Percentiles rank a stretch among this genome's conserved stretches.
Conservation (phyloP, 345 rosid genomes). For the Theobroma cacao region DNA sequence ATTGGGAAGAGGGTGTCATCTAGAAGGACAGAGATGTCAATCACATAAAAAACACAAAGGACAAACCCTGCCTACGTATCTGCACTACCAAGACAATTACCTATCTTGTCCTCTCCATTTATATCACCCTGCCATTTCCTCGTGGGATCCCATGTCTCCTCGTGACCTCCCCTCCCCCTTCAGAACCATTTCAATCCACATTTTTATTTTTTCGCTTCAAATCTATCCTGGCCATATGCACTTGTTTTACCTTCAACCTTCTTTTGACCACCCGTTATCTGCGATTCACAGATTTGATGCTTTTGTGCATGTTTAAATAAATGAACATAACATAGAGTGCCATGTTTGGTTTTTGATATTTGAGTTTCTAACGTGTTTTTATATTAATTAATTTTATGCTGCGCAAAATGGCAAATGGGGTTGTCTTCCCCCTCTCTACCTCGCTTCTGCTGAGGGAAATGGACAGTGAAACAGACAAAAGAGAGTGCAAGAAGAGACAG, state of each 20-base stretch:
- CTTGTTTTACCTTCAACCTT: not conserved
- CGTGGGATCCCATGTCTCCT: constrained; percentile 39
- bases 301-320: not conserved
- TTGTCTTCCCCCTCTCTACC: not conserved
- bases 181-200: not conserved
- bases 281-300: not conserved
- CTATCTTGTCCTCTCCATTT: constrained; percentile 35
- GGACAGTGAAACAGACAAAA: constrained; percentile 45
- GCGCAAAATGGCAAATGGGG: not conserved
- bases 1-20: not conserved
- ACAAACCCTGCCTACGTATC: constrained; percentile 19
- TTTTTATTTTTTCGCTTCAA: not conserved
- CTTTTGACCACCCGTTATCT: constrained; percentile 1
- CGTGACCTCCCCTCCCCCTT: constrained; percentile 21
- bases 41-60: constrained; percentile 11
- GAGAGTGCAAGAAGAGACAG: constrained; percentile 51
- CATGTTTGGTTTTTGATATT: not conserved
- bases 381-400: not conserved
- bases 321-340: not conserved
- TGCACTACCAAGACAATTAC: constrained; percentile 24
- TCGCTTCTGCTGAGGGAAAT: constrained; percentile 8
- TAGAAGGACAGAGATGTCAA: constrained; percentile 35
- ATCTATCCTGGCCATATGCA: not conserved
- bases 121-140: constrained; percentile 31
- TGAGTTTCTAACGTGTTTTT: not conserved